These are phyloP conservation scores for Myriosclerotinia duriaeana DNA, from an alignment of 2,329 filamentous ascomycete species.

Conservation along the genomic window DNA sequence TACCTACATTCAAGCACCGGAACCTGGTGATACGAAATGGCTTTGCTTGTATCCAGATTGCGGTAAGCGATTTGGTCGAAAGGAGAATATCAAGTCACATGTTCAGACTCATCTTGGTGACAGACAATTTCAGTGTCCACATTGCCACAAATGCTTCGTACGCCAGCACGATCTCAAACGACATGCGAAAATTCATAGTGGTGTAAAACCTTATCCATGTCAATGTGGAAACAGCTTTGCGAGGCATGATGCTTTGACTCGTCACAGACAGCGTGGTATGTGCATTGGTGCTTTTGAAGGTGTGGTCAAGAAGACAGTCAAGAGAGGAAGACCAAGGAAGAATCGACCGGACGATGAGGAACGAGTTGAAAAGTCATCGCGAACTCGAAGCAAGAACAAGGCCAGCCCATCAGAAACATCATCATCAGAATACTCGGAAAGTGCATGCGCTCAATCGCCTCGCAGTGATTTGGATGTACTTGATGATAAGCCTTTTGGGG, in stretches of 20 bases:
- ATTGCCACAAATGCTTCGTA: conserved; percentile 93
- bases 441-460: conserved; percentile 56
- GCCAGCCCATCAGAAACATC: conserved; percentile 47
- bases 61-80: conserved; percentile 87
- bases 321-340: conserved; percentile 66
- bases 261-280: conserved; percentile 93
- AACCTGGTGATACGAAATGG: conserved; percentile 74
- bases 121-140: conserved; percentile 89
- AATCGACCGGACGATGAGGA: conserved; percentile 53
- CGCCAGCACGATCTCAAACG: conserved; percentile 96
- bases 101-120: conserved; percentile 98
- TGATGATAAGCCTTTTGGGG: conserved; percentile 42
- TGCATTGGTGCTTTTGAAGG: conserved; percentile 94
- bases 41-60: conserved; percentile 75
- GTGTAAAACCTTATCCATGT: conserved; percentile 92
- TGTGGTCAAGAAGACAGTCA: conserved; percentile 63
- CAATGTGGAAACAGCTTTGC: conserved; percentile 94
- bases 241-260: conserved; percentile 88
- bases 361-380: conserved; percentile 56
- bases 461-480: conserved; percentile 47
- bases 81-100: conserved; percentile 98
- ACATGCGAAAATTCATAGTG: conserved; percentile 95
- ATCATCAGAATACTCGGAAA: conserved; percentile 57
- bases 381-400: conserved; percentile 56
- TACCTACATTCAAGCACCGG: conserved; percentile 70